Conservation (phyloP, 2,329 filamentous ascomycete species). For the Fusarium miscanthi region DNA sequence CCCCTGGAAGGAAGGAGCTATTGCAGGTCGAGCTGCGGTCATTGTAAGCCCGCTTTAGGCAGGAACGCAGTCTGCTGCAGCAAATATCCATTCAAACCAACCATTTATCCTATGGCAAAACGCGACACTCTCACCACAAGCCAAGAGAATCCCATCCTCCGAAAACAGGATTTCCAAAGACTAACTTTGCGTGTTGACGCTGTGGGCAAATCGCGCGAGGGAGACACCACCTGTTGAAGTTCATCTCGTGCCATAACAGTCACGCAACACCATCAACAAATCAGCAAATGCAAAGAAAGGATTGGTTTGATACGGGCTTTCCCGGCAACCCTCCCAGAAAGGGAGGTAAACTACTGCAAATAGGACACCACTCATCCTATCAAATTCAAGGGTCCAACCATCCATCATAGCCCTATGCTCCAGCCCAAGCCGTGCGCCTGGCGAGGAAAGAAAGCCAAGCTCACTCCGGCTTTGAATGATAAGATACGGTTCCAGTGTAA, state of each 20-base stretch:
- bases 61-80: background rate
- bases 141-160: background rate
- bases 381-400: constrained; percentile 31
- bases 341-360: background rate
- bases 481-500: background rate
- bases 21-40: background rate
- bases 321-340: constrained; percentile 17
- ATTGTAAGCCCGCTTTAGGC: background rate
- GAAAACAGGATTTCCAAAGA: background rate
- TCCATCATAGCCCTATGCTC: constrained; percentile 6
- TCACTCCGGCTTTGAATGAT: background rate
- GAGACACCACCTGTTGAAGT: background rate
- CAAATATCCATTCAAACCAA: background rate
- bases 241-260: constrained; percentile 5
- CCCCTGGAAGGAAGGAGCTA: background rate
- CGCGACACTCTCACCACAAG: background rate
- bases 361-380: background rate
- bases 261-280: constrained; percentile 20
- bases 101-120: background rate
- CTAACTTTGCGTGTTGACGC: background rate
- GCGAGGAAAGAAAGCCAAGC: background rate
- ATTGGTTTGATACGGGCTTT: constrained; percentile 9
- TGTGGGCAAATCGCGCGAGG: background rate
- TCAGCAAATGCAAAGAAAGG: background rate
- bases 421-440: background rate